Percentiles rank a stretch among this genome's conserved stretches.
These are phyloP conservation scores for Penicillium paneum DNA, from an alignment of 2,329 filamentous ascomycete species.

Conservation along the genomic window DNA sequence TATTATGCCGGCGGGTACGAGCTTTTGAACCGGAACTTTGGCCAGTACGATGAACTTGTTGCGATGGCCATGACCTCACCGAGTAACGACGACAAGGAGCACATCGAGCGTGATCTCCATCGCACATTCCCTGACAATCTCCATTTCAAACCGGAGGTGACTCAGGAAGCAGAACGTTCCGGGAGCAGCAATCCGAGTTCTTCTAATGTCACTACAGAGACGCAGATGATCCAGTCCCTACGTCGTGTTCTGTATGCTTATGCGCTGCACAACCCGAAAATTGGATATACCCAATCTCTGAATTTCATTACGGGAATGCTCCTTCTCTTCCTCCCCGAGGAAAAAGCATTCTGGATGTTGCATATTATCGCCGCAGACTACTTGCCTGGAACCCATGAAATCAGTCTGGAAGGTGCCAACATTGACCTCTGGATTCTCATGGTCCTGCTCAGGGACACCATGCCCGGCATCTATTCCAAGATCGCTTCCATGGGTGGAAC, in stretches of 20 bases:
- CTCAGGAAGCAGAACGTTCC: constrained; percentile 16
- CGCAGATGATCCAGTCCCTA: constrained; percentile 73
- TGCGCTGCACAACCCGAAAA: constrained; percentile 81
- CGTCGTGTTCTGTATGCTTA: constrained; percentile 86
- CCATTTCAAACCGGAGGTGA: constrained; percentile 69
- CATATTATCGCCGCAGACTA: constrained; percentile 88
- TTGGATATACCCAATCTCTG: constrained; percentile 92
- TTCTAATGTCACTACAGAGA: constrained; percentile 55
- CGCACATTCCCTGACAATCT: constrained; percentile 94
- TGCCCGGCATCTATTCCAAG: constrained; percentile 82
- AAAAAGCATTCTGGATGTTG: constrained; percentile 88
- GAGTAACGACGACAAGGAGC: constrained; percentile 74
- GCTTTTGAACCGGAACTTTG: constrained; percentile 70
- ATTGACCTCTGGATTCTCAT: constrained; percentile 93
- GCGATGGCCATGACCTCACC: constrained; percentile 61
- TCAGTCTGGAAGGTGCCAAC: constrained; percentile 85
- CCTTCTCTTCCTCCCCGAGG: constrained; percentile 84
- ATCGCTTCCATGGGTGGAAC: constrained; percentile 66
- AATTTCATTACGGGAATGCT: constrained; percentile 92
- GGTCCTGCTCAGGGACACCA: constrained; percentile 75
- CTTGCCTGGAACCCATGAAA: constrained; percentile 86
- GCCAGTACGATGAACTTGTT: constrained; percentile 71
- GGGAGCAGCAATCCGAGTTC: constrained; percentile 39
- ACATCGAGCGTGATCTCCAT: constrained; percentile 90
- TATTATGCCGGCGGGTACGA: constrained; percentile 88